Evolutionary conservation across 2,329 filamentous ascomycete species (phyloP), one percentile per base, ranked within the genome.

Genomic region (Exophiala sideris): DNA sequence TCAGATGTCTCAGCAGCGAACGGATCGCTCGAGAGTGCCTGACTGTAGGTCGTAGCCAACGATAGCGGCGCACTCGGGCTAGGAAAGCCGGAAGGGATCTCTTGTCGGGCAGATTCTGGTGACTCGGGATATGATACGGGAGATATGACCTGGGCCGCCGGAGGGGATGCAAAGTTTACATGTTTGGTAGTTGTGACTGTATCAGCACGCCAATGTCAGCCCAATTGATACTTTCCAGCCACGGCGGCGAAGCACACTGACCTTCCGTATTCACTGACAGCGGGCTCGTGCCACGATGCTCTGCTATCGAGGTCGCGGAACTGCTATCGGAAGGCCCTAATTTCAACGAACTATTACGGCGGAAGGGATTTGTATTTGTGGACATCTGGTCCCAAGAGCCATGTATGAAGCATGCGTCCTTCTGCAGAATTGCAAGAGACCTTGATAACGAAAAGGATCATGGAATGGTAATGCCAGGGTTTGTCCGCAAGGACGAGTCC

Each of bases 291-390:
- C 59, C 60, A 58, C 52, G 51, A 48, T 35, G 53, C 54, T 60
- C 61, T 52, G 58, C 49, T 45, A 54, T 44, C 52, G 52, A 35
- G 36, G 56, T 50, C 51, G 59, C 60, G 61, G 66, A 48, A 54
- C 21, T 54, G 56, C 55, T 50, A 54, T 62, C 64, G 67, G 63
- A 65, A 69, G 64, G 55, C 65, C 65, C 58, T 65, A 56, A 57
- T n/a, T 20, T 24, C 54, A 70, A 71, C 62, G 56, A 53, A 54
- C 66, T 75, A 29, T 29, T 29, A 71, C 67, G 71, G 69, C 75
- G 75, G 68, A 78, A 78, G 66, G 75, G 75, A 74, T 78, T 78
- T 29, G 24, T 29, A 29, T 29, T 29, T 68, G 68, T 16, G 54
- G 58, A 51, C 56, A 65, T 60, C 45, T 52, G 57, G 54, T 57